These are phyloP conservation scores for Rauvolfia tetraphylla DNA, from an alignment of 257 asterid species.

Conservation along the genomic window DNA sequence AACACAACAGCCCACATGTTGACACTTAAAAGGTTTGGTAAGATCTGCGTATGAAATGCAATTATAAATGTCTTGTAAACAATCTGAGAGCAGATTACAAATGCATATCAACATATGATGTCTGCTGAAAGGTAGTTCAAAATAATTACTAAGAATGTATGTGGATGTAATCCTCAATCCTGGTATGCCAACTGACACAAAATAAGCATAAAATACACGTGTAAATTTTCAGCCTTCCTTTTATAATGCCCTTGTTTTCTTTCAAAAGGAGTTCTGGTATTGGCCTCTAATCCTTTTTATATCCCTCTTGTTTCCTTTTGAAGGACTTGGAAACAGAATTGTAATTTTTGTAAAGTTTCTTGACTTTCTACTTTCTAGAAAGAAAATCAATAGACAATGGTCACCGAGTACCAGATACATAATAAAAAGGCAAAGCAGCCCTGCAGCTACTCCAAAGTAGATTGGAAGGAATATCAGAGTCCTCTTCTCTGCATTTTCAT, in stretches of 20 bases:
- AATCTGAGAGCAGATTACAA: not conserved
- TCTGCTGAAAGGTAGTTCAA: not conserved
- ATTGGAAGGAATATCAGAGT: slow-evolving; percentile 7
- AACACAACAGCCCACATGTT: not conserved
- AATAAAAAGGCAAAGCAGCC: slow-evolving; percentile 13
- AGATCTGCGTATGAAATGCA: slow-evolving; percentile 1
- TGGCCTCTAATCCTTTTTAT: not conserved
- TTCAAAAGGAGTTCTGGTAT: not conserved
- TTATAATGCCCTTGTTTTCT: not conserved
- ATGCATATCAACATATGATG: not conserved
- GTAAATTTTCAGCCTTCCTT: not conserved
- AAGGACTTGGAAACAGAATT: not conserved
- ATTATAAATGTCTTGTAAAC: not conserved
- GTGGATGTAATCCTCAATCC: too few relatives aligned
- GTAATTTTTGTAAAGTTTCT: not conserved
- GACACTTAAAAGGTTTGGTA: not conserved
- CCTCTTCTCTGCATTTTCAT: slow-evolving; percentile 1
- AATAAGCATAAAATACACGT: not conserved
- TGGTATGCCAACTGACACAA: too few relatives aligned
- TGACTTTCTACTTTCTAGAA: not conserved
- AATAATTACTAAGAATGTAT: not conserved
- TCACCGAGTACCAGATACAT: slow-evolving; percentile 5
- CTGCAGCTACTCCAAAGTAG: not conserved
- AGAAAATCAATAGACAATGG: too few relatives aligned
- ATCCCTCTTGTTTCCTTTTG: not conserved